These are phyloP conservation scores for Quercus parvula DNA, from an alignment of 306 rosid species.

Conservation along the genomic window DNA sequence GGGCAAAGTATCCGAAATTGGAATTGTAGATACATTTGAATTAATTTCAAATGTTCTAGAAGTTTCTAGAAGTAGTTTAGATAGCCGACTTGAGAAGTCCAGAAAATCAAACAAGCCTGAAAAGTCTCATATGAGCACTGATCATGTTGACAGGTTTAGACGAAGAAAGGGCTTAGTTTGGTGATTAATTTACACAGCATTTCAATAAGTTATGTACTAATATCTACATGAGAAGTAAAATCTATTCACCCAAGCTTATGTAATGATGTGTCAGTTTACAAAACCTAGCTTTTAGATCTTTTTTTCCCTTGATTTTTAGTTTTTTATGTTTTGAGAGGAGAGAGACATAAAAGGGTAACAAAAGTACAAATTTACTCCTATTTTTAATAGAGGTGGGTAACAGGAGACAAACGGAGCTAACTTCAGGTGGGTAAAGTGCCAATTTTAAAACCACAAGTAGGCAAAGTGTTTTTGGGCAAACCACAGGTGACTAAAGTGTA, in stretches of 20 bases:
- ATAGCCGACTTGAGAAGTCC: slow-evolving; percentile 88
- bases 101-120: slow-evolving; percentile 68
- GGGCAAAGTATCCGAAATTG: slow-evolving; percentile 51
- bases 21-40: slow-evolving; percentile 49
- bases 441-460: too few species aligned
- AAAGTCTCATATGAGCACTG: slow-evolving; percentile 95
- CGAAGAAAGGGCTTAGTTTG: slow-evolving; percentile 72
- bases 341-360: too few species aligned
- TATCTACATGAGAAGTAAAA: slow-evolving; percentile 28
- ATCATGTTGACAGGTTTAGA: slow-evolving; percentile 83
- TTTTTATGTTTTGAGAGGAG: too few species aligned
- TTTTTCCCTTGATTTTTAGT: too few species aligned
- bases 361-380: too few species aligned
- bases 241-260: slow-evolving; percentile 19
- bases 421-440: too few species aligned
- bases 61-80: slow-evolving; percentile 92
- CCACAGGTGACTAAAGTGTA: too few species aligned
- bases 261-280: slow-evolving; percentile 25
- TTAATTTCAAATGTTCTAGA: slow-evolving; percentile 58
- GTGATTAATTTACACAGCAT: slow-evolving; percentile 47
- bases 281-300: too few species aligned
- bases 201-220: slow-evolving; percentile 46
- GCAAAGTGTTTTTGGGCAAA: too few species aligned
- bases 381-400: too few species aligned
- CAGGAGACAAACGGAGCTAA: too few species aligned